Conservation (phyloP, 345 rosid species). For the Eutrema heterophyllum region DNA sequence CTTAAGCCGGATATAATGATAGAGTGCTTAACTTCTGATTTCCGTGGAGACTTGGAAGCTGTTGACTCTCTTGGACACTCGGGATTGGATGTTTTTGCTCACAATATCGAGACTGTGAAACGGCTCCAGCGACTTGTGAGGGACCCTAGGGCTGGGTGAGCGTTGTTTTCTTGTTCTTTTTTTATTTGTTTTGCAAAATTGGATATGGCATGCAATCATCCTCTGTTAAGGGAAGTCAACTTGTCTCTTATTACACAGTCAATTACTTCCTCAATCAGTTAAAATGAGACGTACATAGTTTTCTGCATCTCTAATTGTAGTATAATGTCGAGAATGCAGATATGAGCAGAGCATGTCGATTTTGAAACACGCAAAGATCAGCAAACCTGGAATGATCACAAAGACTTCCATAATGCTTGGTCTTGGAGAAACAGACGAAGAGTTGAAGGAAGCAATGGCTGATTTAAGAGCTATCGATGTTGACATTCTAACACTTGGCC, state of each 20-base stretch:
- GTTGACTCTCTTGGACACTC: constrained; percentile 72
- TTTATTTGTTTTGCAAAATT: neutral
- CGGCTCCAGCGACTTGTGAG: constrained; percentile 92
- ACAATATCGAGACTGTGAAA: constrained; percentile 91
- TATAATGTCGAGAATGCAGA: constrained; percentile 39
- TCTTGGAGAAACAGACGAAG: constrained; percentile 92
- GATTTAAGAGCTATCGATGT: constrained; percentile 89
- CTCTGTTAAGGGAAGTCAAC: neutral
- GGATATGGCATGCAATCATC: neutral
- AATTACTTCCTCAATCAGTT: neutral
- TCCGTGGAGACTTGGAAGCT: constrained; percentile 84
- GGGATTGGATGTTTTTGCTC: constrained; percentile 95
- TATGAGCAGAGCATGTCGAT: constrained; percentile 95
- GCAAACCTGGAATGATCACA: constrained; percentile 83
- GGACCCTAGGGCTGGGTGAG: constrained; percentile 98
- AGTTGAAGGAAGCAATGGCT: constrained; percentile 78
- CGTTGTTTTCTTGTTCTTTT: neutral
- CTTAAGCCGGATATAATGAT: constrained; percentile 93
- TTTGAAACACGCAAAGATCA: constrained; percentile 76
- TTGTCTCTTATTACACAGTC: neutral
- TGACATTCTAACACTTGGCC: constrained; percentile 93
- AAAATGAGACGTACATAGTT: neutral
- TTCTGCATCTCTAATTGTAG: neutral
- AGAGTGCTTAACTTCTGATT: constrained; percentile 96
- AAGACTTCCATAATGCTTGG: constrained; percentile 98